Conservation (phyloP, 2,329 filamentous ascomycete genomes). For the Pseudovirgaria hyperparasitica region DNA sequence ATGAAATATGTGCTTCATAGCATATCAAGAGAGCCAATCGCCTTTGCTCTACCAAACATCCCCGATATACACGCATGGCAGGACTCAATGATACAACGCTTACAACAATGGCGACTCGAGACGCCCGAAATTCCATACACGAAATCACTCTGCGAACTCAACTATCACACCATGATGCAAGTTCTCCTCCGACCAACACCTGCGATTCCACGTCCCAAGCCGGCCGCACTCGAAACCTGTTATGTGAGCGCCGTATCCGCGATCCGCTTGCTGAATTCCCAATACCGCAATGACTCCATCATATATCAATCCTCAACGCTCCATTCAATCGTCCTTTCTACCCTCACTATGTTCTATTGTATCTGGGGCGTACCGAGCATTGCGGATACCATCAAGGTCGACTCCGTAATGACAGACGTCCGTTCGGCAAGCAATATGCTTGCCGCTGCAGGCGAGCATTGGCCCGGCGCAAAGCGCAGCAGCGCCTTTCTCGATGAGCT, state of each 20-base stretch:
- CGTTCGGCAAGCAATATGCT: constrained; percentile 33
- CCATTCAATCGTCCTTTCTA: constrained; percentile 36
- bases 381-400: constrained; percentile 22
- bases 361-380: constrained; percentile 34
- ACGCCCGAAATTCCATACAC: constrained; percentile 24
- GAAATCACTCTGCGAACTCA: constrained; percentile 27
- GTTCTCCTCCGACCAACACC: constrained; percentile 40
- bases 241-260: constrained; percentile 30
- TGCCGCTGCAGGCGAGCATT: constrained; percentile 40
- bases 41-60: constrained; percentile 31
- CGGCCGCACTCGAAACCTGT: constrained; percentile 28
- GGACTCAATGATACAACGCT: constrained; percentile 23
- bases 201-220: constrained; percentile 35
- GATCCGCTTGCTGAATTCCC: constrained; percentile 27
- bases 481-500: constrained; percentile 33
- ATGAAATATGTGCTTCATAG: constrained; percentile 46
- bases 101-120: constrained; percentile 26
- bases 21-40: constrained; percentile 33
- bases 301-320: constrained; percentile 37
- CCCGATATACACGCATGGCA: constrained; percentile 17
- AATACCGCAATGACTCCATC: constrained; percentile 34
- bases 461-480: constrained; percentile 36
- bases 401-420: constrained; percentile 30
- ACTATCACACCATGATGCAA: constrained; percentile 37
- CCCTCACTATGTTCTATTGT: constrained; percentile 39